Evolutionary conservation across 306 rosid genomes (phyloP).

Genomic region (Rosa lucieae): DNA sequence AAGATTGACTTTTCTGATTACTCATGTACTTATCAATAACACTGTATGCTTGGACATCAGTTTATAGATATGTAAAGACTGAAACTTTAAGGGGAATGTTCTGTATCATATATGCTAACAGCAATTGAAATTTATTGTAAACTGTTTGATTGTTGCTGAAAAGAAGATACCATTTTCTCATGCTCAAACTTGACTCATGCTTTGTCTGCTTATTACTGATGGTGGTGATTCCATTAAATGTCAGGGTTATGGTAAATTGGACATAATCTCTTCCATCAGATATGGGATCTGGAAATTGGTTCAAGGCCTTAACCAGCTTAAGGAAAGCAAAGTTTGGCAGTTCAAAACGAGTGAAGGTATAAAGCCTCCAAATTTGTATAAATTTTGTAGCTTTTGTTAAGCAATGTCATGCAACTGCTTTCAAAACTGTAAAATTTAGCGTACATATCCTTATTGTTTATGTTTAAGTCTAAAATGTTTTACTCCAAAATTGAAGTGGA

Average conservation of each 20-base stretch:
- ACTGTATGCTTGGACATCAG: neutral
- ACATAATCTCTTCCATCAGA: constrained; percentile 26
- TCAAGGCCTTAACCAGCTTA: constrained; percentile 61
- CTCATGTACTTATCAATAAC: neutral
- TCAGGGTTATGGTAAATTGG: constrained; percentile 48
- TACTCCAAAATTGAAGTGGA: neutral
- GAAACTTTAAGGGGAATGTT: constrained; percentile 5
- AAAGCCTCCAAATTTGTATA: constrained; percentile 1
- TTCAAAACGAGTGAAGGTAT: constrained; percentile 77
- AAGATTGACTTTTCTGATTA: neutral
- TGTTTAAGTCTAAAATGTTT: neutral
- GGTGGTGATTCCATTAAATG: constrained; percentile 17
- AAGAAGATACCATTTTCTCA: neutral
- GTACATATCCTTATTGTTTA: neutral
- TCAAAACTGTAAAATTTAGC: neutral
- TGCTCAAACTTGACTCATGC: constrained; percentile 19
- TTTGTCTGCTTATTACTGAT: constrained; percentile 32
- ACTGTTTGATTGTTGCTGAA: constrained; percentile 17
- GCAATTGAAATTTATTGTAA: neutral
- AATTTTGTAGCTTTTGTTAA: constrained; percentile 2
- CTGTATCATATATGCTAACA: neutral
- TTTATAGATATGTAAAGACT: neutral
- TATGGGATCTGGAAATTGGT: constrained; percentile 97
- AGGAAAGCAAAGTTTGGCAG: constrained; percentile 59
- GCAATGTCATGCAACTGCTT: neutral